Base-by-base conservation (phyloP, 2,329 filamentous ascomycete species). In the Ophiostoma sp. region DNA sequence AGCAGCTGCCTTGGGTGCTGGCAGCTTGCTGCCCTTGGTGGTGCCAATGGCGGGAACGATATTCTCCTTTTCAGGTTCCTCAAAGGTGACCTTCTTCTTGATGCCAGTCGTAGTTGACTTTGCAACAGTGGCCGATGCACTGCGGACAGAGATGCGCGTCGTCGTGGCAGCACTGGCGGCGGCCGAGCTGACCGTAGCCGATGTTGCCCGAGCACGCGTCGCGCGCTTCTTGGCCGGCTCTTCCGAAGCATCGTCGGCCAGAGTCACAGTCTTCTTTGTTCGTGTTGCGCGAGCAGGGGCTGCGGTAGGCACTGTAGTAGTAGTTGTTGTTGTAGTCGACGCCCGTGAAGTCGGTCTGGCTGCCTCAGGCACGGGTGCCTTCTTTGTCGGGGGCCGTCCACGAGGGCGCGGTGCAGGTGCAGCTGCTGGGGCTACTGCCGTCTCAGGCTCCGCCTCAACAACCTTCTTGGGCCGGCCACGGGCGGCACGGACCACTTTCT, bases 41-140 rank as follows among this genome's bases (percentile, higher is more conserved):
- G 79, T 71, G 2, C 80, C 71, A 3, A 79, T 71, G 7, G 80
- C 76, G 17, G 87, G 87, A 25, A 83, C 79, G 50, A 89, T 80
- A 76, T 91, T 91, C 79, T 91, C 89, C 81, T 91, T 91, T 79
- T 90, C 89, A 2, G 87, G 87, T 76, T 89, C 88, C 78, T 90
- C 85, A 79, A 91, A 91, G 73, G 87, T 89, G 77, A 91, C 89
- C 2, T 84, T 85, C 82, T 90, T 91, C 82, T 88, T 90, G 45
- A 71, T 36, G 0, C 83, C 80, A 83, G 82, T 22, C 86, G 80
- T 80, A 84, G 82, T 72, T 74, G 72, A 8, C 42, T 71, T 74
- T 28, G 74, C 31, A 3, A 71, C 28, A 1, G 71, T 55, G 45
- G 82, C 80, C 6, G 80, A 77, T 39, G 82, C 83, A 59, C 84